Conservation (phyloP, 352 stramenopile genomes). For the Phytophthora sojae region DNA sequence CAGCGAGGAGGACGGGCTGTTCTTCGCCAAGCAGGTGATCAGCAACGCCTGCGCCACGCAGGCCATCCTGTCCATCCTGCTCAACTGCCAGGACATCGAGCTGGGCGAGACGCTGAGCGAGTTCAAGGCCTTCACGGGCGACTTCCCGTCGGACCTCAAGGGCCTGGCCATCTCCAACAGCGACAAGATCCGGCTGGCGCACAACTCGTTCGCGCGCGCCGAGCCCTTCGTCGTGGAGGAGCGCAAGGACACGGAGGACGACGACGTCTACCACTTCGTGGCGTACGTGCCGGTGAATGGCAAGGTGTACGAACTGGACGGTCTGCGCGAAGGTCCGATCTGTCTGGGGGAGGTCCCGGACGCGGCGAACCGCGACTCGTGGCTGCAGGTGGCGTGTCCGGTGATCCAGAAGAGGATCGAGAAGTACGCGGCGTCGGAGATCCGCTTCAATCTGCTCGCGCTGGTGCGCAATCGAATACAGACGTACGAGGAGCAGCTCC, state of each 20-base stretch:
- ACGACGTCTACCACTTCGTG: conserved; percentile 98
- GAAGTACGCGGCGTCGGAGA: conserved; percentile 90
- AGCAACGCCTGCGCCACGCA: conserved; percentile 97
- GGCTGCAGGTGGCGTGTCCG: conserved; percentile 89
- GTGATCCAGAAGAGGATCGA: conserved; percentile 96
- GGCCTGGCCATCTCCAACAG: conserved; percentile 89
- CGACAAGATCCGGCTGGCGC: conserved; percentile 83
- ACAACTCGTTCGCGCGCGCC: conserved; percentile 85
- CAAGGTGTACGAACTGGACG: conserved; percentile 96
- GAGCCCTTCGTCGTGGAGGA: conserved; percentile 87
- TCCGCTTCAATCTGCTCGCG: conserved; percentile 98
- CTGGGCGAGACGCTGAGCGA: conserved; percentile 70
- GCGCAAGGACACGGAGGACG: conserved; percentile 76
- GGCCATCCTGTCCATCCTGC: conserved; percentile 95
- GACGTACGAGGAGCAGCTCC: conserved; percentile 55
- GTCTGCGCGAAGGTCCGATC: conserved; percentile 91
- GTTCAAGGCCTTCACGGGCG: conserved; percentile 85
- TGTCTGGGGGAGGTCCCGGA: conserved; percentile 73
- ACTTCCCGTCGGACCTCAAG: conserved; percentile 84
- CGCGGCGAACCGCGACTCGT: conserved; percentile 53
- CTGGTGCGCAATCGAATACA: conserved; percentile 89
- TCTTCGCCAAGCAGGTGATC: conserved; percentile 97
- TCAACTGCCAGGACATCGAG: conserved; percentile 88
- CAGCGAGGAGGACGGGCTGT: conserved; percentile 74
- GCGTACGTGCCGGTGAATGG: conserved; percentile 93